These are phyloP conservation scores for Acanthamoeba lenticulata DNA, from an alignment of 208 protist genomes.

Conservation along the genomic window DNA sequence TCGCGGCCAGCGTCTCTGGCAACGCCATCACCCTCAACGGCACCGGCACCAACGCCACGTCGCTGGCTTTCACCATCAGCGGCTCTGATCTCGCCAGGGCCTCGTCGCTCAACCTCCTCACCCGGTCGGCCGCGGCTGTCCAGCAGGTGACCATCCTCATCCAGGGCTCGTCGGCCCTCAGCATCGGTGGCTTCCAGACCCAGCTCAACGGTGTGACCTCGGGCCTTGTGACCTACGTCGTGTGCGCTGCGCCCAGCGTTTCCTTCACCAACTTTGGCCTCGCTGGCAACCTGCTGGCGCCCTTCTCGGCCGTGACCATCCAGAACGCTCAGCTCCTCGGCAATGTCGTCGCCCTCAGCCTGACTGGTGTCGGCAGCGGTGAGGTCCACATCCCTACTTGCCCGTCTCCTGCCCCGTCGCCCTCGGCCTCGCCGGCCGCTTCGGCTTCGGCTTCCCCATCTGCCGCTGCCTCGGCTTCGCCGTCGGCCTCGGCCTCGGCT, in stretches of 20 bases:
- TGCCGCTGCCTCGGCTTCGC: neutral
- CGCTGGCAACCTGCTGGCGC: constrained; percentile 13
- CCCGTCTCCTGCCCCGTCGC: neutral
- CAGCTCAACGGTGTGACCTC: constrained; percentile 9
- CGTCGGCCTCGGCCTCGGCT: neutral
- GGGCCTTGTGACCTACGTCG: constrained; percentile 1
- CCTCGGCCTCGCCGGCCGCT: neutral
- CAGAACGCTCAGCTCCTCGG: constrained; percentile 18
- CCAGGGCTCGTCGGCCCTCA: neutral
- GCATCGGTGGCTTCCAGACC: constrained; percentile 13
- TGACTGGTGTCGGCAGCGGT: neutral
- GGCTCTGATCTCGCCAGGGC: neutral
- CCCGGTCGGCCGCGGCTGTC: neutral
- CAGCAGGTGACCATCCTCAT: neutral
- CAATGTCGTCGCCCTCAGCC: neutral
- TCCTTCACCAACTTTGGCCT: neutral
- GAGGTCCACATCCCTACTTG: constrained; percentile 21
- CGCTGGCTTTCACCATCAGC: neutral
- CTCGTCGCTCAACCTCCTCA: neutral
- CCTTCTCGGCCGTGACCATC: neutral
- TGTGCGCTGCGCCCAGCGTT: neutral
- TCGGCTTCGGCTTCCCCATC: neutral
- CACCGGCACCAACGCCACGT: neutral
- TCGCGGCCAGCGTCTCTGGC: neutral
- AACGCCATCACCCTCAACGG: neutral